phyloP scores from a whole-genome alignment of 345 rosid species.

The Atalantia buxifolia region DNA sequence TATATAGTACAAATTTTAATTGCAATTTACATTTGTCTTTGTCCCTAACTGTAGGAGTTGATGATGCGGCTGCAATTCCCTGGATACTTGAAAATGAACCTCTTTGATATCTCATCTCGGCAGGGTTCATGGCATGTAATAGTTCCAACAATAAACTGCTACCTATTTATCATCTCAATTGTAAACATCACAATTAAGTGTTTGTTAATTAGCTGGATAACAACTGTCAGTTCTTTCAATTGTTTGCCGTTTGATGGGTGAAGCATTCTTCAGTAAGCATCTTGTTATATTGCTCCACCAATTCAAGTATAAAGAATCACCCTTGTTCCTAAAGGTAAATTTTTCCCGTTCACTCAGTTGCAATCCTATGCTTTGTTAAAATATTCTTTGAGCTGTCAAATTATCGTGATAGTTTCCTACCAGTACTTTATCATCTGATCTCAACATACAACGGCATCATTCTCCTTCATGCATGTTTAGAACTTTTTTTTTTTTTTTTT shows the following conservation, averaged over 20 bases:
- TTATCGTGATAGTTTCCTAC: no score
- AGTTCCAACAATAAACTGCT: neutral
- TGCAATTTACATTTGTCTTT: neutral
- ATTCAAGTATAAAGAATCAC: no score
- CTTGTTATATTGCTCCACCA: neutral
- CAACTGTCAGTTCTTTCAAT: neutral
- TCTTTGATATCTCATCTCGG: conserved; percentile 10
- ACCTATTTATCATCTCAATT: neutral
- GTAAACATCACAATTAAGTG: neutral
- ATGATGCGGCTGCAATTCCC: neutral
- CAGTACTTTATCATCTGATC: no score
- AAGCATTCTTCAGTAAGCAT: neutral
- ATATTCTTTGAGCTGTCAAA: no score
- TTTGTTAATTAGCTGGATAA: neutral
- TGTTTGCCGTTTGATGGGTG: neutral
- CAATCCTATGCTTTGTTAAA: no score
- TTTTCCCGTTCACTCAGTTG: no score
- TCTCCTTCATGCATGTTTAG: no score
- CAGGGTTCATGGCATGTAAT: neutral
- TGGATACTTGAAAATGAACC: conserved; percentile 19
- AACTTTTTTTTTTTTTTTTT: no score
- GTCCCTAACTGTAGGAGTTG: conserved; percentile 21
- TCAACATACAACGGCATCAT: no score
- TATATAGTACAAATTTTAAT: neutral
- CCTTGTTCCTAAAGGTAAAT: no score